Base-by-base conservation (phyloP, 805 yeast genomes). In the Yarrowia sp. region DNA sequence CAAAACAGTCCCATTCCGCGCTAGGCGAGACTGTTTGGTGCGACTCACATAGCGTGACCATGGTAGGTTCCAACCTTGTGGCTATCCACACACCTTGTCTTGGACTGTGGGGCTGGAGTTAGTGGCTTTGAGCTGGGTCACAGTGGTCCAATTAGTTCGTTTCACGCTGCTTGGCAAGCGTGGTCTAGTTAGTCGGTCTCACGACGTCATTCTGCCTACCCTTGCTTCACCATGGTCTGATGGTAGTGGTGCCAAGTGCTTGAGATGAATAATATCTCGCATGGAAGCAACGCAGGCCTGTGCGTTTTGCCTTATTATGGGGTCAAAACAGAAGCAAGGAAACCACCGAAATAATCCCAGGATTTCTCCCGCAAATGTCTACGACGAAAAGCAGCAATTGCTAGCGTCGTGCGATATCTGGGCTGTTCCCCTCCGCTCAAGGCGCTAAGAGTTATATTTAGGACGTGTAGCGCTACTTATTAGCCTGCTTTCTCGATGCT, bases 391-490 rank as follows among this genome's bases (percentile, higher is more conserved):
- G 9, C 26, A 26, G 16, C 22, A 10, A 26, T 5, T 41, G 15
- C 11, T 22, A 48, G 52, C 35, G 36, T 46, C 32, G 32, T 22
- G 9, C 15, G 52, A 5, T 26, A 19, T 48, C 10, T 26, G n/a
- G 52, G 36, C 52, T 48, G 52, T 7, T 7, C 38, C 53, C 35
- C 52, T 48, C 52, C 22, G 32, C 36, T 49, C 3, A 1, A 26
- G 8, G 32, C 53, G 26, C 52, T 26, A 48, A 12, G 19, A 32
- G 36, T 10, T 26, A 48, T 48, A 22, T 48, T 48, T 48, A 48
- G 52, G 22, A 48, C 52, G 36, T 26, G 52, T 48, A 26, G 52
- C 36, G 36, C 53, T 48, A 49, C 53, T 32, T 14, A 49, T 49
- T 14, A 26, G 36, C 52, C 16, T 8, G 35, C 26, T 36, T 48